Evolutionary conservation across 2,329 filamentous ascomycete species (phyloP), one percentile per base, ranked within the genome.

Genomic region (Tothia fuscella): DNA sequence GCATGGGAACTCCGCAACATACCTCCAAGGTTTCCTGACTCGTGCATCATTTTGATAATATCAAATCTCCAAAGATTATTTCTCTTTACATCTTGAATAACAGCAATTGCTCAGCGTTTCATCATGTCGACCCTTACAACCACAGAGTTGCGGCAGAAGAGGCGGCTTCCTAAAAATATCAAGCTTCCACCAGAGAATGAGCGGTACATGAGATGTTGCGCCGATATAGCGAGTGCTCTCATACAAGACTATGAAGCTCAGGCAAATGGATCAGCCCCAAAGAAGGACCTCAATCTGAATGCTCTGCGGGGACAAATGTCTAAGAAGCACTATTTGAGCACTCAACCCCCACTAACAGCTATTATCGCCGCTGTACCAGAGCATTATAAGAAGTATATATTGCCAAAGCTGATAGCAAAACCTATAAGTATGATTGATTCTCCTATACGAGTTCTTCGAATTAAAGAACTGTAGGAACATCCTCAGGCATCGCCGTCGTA

Each of bases 291-390:
- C 62, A 98, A 98, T 58, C 72, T 98, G 53, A 98, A 98, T 63
- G 72, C 78, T 45, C 64, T 98, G 50, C 80, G 91, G 34, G 79
- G 84, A 42, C 88, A 88, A 57, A 77, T 94, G 47, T 76, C 91
- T 34, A 93, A 91, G 66, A 96, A 95, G 66, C 87, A 96, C 66
- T 82, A 79, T 58, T 69, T 98, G 47, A 81, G 78, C 60, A 86
- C 78, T 47, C 84, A 93, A 51, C 91, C 91, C 24, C 86, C 93
- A 20, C 68, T 98, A 49, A 96, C 89, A 6, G 89, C 91, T 46
- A 98, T 98, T 56, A 96, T 98, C 56, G 86, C 91, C 42, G 91
- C 91, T 7, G 89, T 98, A 26, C 93, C 93, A n/a, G 91, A 98
- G 59, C 88, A 96, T 60, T 95, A 96, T 67, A 98, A 96, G 70